These are phyloP conservation scores for Candida xyloterini DNA, from an alignment of 805 yeast species.

Conservation along the genomic window DNA sequence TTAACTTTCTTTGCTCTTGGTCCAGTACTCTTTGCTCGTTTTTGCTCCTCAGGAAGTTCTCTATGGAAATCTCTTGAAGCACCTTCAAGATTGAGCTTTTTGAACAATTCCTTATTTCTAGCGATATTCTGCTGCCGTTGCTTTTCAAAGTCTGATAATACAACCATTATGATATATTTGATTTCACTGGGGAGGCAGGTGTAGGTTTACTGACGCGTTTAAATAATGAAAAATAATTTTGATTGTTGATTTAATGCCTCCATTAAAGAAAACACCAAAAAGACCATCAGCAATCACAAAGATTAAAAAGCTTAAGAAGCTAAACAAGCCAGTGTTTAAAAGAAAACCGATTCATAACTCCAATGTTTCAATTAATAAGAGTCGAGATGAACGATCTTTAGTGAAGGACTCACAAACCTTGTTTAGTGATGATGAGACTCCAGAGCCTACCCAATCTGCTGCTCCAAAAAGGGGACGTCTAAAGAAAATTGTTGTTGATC, in stretches of 20 bases:
- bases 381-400: conserved; percentile 12
- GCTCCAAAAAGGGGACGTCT: not conserved
- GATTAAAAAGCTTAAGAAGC: conserved; percentile 9
- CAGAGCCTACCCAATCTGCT: conserved; percentile 1
- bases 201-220: conserved; percentile 3
- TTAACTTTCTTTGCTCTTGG: conserved; percentile 27
- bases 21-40: conserved; percentile 31
- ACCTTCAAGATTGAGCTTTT: conserved; percentile 64
- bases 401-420: conserved; percentile 20
- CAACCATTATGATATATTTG: conserved; percentile 19
- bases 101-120: conserved; percentile 73
- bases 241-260: conserved; percentile 3
- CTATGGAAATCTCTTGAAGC: conserved; percentile 51
- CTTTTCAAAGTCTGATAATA: conserved; percentile 62
- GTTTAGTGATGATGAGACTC: conserved; percentile 22
- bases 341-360: not conserved
- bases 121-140: conserved; percentile 76
- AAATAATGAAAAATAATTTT: not conserved
- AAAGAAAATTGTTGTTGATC: not conserved
- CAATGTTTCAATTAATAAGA: not conserved
- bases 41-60: conserved; percentile 34
- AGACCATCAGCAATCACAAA: conserved; percentile 17
- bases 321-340: conserved; percentile 7
- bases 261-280: conserved; percentile 13
- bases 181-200: conserved; percentile 2